Evolutionary conservation across 257 asterid species (phyloP), one percentile per base, ranked within the genome.

Genomic region (Solanum sparsipilum): DNA sequence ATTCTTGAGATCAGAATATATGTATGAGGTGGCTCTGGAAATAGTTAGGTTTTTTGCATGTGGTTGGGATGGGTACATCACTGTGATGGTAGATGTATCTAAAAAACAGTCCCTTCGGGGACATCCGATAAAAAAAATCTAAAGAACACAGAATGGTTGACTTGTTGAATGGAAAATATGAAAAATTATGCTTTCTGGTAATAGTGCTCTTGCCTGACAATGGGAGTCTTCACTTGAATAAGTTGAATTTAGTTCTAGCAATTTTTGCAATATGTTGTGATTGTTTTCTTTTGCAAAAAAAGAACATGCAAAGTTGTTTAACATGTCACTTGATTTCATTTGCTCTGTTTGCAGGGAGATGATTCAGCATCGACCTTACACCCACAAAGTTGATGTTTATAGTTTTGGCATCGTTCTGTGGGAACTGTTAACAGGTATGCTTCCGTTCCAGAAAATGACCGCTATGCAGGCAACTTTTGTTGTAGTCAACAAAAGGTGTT

Each of bases 401-500:
- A 97, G 99, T 92, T 97, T 97, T 44, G 99, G 99, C 79, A 96
- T 97, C 13, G 99, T 97, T 39, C 94, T 97, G 87, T 97, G 99
- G 98, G 98, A 97, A 70, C 96, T 97, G 86, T 94, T 97, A 72
- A 96, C 99, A 8, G 99, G 99, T 68, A 94, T 94, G 98, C 98
- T 96, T 29, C 99, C 98, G 0, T 97, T 97, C 93, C 96, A 93
- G 93, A 95, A 97, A 86, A 96, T 97, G 99, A 93, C 99, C 4
- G 99, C 98, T 52, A 99, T 97, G 25, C 99, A 95, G 92, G 99
- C 99, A 6, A 99, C 99, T 36, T 97, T 97, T 90, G 98, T 98
- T 4, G 99, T 97, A 34, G 99, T 96, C 82, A 97, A 94, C 95
- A 95, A 97, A 97, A 90, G 98, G 99, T 7, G 94, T 96, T 23